These are phyloP conservation scores for Xylaria sp. DNA, from an alignment of 2,329 filamentous ascomycete species.

Conservation along the genomic window DNA sequence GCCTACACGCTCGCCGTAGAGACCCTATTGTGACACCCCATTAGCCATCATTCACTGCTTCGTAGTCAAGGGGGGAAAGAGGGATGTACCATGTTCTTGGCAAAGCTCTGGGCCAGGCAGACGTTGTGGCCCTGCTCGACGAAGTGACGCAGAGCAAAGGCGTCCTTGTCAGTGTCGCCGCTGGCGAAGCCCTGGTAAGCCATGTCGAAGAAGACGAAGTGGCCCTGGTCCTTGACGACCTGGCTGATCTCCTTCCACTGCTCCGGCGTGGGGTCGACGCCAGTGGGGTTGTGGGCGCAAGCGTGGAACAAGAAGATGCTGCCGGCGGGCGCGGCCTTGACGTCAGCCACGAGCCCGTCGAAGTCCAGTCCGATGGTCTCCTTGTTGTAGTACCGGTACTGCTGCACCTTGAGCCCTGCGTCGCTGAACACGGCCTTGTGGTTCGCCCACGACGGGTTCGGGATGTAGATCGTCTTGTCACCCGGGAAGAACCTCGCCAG, in stretches of 20 bases:
- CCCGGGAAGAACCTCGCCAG: constrained; percentile 88
- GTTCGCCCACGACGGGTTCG: constrained; percentile 96
- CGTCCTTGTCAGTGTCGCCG: constrained; percentile 89
- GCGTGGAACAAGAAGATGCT: constrained; percentile 95
- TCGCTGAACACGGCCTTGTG: constrained; percentile 96
- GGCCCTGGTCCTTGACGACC: constrained; percentile 81
- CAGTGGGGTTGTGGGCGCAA: constrained; percentile 97
- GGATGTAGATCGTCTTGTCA: constrained; percentile 95
- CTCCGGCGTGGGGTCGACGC: constrained; percentile 87
- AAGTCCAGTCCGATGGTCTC: constrained; percentile 98
- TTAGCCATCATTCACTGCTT: neutral
- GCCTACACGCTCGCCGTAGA: constrained; percentile 97
- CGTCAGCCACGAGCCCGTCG: constrained; percentile 86
- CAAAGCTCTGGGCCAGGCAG: constrained; percentile 89
- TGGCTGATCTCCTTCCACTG: constrained; percentile 93
- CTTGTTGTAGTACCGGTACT: constrained; percentile 99
- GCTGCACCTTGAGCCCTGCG: constrained; percentile 86
- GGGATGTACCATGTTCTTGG: constrained; percentile 90
- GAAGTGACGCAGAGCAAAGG: constrained; percentile 92
- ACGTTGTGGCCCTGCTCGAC: constrained; percentile 89
- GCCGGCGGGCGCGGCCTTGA: constrained; percentile 84
- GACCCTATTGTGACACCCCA: constrained; percentile 63
- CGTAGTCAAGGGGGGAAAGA: neutral
- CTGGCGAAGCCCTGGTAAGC: constrained; percentile 98
- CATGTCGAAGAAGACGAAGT: constrained; percentile 99